Conservation (phyloP, 345 rosid species). For the Limnanthes douglasii region DNA sequence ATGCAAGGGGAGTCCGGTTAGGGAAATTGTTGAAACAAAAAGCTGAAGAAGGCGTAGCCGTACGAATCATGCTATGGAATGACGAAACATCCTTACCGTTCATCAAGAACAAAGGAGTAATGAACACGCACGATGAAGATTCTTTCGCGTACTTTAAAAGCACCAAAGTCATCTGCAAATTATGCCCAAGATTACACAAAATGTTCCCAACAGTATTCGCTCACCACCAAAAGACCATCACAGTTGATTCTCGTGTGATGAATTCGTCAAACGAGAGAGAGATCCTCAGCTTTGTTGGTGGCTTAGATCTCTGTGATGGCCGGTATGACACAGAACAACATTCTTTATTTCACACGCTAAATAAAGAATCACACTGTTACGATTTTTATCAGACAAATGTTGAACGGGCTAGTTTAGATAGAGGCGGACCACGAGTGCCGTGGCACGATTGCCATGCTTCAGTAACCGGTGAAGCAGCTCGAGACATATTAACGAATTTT, state of each 20-base stretch:
- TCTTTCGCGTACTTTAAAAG: conserved; percentile 50
- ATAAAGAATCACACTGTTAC: conserved; percentile 16
- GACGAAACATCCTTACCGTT: conserved; percentile 67
- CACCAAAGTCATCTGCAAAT: conserved; percentile 45
- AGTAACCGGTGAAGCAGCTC: conserved; percentile 56
- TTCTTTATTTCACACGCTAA: conserved; percentile 54
- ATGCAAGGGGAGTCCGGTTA: conserved; percentile 50
- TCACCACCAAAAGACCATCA: conserved; percentile 82
- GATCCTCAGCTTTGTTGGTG: conserved; percentile 72
- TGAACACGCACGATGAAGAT: conserved; percentile 58
- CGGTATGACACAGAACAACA: conserved; percentile 76
- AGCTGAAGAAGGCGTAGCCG: conserved; percentile 81
- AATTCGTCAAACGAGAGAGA: conserved; percentile 28
- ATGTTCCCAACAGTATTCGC: conserved; percentile 65
- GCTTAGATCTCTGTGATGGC: conserved; percentile 74
- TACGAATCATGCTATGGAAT: conserved; percentile 80
- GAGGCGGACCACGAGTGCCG: conserved; percentile 88
- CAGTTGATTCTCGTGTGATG: conserved; percentile 30
- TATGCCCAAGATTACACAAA: conserved; percentile 55
- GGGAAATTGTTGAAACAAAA: conserved; percentile 59
- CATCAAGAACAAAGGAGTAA: conserved; percentile 71
- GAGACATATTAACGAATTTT: conserved; percentile 55
- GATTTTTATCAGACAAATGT: conserved; percentile 72
- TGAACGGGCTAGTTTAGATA: conserved; percentile 45
- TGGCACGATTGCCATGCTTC: conserved; percentile 86